These are phyloP conservation scores for Spiraea crenata DNA, from an alignment of 331 rosid genomes.

Conservation along the genomic window DNA sequence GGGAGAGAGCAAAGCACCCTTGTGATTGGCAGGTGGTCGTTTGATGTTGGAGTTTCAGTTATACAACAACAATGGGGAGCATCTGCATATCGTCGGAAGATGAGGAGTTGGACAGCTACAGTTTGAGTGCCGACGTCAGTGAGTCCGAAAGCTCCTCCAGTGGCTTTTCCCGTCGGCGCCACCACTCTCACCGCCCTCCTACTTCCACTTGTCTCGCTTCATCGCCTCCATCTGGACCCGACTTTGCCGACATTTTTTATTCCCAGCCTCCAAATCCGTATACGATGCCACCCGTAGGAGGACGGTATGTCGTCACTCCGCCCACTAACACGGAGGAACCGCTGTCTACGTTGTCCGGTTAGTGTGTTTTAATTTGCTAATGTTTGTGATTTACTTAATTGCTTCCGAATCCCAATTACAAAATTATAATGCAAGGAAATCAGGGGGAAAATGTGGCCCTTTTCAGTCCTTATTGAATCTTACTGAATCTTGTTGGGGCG, in stretches of 20 bases:
- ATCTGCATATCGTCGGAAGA: constrained; percentile 31
- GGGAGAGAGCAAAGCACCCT: background rate
- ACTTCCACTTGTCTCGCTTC: constrained; percentile 28
- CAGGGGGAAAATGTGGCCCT: background rate
- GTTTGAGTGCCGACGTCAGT: constrained; percentile 42
- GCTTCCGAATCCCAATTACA: background rate
- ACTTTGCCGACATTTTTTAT: background rate
- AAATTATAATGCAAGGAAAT: background rate
- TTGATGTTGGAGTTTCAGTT: background rate
- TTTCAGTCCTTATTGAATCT: background rate
- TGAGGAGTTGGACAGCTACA: constrained; percentile 33
- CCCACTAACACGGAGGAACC: constrained; percentile 8
- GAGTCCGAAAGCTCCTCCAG: constrained; percentile 36
- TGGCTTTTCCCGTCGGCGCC: constrained; percentile 20
- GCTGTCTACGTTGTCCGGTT: constrained; percentile 34
- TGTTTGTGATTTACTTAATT: background rate
- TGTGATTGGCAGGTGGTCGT: background rate
- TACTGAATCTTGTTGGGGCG: background rate
- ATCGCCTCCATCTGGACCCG: constrained; percentile 15
- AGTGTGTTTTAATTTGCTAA: constrained; percentile 8
- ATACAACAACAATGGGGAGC: constrained; percentile 34
- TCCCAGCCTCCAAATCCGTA: background rate
- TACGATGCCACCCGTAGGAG: constrained; percentile 20
- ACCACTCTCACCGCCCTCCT: constrained; percentile 12
- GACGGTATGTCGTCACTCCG: constrained; percentile 22